These are phyloP conservation scores for Tanozyma kutaoensis DNA, from an alignment of 805 yeast species.

Conservation along the genomic window DNA sequence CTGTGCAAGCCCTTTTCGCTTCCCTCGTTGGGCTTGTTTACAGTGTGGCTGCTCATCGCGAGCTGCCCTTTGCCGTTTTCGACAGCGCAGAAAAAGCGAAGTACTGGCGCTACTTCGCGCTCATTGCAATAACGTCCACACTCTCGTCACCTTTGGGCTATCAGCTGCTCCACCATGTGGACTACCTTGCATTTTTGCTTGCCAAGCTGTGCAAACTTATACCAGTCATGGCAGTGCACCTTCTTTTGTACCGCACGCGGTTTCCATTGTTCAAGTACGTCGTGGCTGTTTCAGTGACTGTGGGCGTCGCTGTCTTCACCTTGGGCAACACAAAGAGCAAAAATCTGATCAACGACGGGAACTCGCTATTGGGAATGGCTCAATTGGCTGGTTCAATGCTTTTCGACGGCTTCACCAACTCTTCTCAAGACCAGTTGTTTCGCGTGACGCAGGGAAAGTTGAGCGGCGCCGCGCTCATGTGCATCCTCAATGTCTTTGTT, in stretches of 20 bases:
- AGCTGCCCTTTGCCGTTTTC: slow-evolving; percentile 4
- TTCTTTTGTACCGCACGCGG: slow-evolving; percentile 49
- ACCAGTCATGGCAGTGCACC: slow-evolving; percentile 86
- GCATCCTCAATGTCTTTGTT: slow-evolving; percentile 39
- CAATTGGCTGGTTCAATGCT: slow-evolving; percentile 52
- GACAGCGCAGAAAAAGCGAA: slow-evolving; percentile 1
- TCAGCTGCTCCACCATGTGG: slow-evolving; percentile 67
- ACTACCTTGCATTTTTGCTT: slow-evolving; percentile 68
- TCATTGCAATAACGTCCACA: slow-evolving; percentile 65
- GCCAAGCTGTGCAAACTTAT: slow-evolving; percentile 90
- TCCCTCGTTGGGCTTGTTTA: slow-evolving; percentile 53
- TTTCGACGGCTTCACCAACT: slow-evolving; percentile 85
- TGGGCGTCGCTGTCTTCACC: slow-evolving; percentile 76
- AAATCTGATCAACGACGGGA: slow-evolving; percentile 24
- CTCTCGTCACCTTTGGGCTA: slow-evolving; percentile 77
- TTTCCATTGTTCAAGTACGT: slow-evolving; percentile 68
- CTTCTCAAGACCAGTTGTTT: slow-evolving; percentile 83
- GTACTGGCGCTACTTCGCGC: slow-evolving; percentile 22
- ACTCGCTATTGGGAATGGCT: slow-evolving; percentile 40
- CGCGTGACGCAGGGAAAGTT: slow-evolving; percentile 12
- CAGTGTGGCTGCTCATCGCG: slow-evolving; percentile 21
- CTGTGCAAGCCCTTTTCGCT: slow-evolving; percentile 65
- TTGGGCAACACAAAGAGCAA: slow-evolving; percentile 18
- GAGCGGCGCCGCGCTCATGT: slow-evolving; percentile 84
- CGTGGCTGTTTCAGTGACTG: slow-evolving; percentile 68